Base-by-base conservation (phyloP, 108 stramenopile species). In the Cyclotella cryptica region DNA sequence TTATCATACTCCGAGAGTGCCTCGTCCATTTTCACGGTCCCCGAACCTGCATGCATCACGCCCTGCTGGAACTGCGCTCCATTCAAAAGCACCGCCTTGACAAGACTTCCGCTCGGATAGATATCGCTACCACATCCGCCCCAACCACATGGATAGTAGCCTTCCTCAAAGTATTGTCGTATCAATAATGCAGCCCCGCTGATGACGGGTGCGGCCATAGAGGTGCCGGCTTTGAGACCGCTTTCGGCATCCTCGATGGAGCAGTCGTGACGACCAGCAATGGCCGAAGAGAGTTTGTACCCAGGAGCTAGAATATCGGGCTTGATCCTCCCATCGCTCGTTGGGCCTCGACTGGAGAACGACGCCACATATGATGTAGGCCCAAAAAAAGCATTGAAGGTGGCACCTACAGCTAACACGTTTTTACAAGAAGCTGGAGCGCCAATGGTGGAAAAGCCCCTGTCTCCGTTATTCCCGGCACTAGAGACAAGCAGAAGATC, bases 271-370 rank as follows among this genome's bases (percentile, higher is more conserved):
- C 71, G 57, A 29, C 71, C 55, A 44, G 86, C 78, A 29, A 77
- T 73, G 9, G 91, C 86, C 6, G 88, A 88, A 19, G 72, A 62
- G 1, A 90, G 54, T 35, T 53, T 53, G 44, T 74, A 81, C 17
- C 90, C 92, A 11, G 90, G 88, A 43, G 90, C 90, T 12, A 88
- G 62, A 6, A 93, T 58, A 43, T 93, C 92, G 10, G 92, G 92
- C 84, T 90, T 91, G 40, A 85, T 83, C 24, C 92, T 55, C 10
- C 81, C 82, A 78, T 93, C 92, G 4, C 51, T 13, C 1, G 89
- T 81, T 10, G 90, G 90, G 5, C 92, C 92, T 26, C 77, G 45
- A 39, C 79, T 75, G 61, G 71, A 75, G 65, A 90, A 93, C 0
- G 52, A 58, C 9, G 89, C 84, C 14, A 92, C 67, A 28, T 84